Percentiles rank a stretch among this genome's conserved stretches.
Evolutionary conservation across 2,329 filamentous ascomycete species (phyloP).

Genomic region (Clonostachys solani): DNA sequence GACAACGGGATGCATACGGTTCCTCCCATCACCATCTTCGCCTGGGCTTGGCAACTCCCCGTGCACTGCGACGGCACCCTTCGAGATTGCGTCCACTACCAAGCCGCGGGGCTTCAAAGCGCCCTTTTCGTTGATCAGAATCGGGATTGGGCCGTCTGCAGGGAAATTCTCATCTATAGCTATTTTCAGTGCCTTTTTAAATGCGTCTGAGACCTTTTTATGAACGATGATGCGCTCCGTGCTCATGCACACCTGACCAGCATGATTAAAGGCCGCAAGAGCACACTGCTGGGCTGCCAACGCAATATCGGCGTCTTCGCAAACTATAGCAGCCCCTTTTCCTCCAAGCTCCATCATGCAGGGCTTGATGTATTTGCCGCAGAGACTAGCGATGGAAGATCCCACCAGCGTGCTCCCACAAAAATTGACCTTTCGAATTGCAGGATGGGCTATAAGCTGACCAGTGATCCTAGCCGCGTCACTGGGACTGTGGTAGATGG

Average conservation of each 20-base stretch:
- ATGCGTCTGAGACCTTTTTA: conserved; percentile 36
- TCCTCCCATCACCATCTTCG: conserved; percentile 19
- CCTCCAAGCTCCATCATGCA: conserved; percentile 78
- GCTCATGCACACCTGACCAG: conserved; percentile 82
- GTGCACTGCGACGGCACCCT: conserved; percentile 54
- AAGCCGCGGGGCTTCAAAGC: conserved; percentile 63
- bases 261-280: conserved; percentile 67
- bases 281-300: conserved; percentile 65
- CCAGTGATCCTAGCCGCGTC: conserved; percentile 65
- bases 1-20: conserved; percentile 59
- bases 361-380: conserved; percentile 74
- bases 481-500: conserved; percentile 61
- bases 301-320: conserved; percentile 74
- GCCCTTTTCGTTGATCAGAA: conserved; percentile 66
- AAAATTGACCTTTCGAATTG: conserved; percentile 79
- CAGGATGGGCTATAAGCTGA: conserved; percentile 61
- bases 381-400: conserved; percentile 63
- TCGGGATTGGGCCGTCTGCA: conserved; percentile 58
- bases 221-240: conserved; percentile 70
- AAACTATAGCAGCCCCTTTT: conserved; percentile 74
- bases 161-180: conserved; percentile 36
- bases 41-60: conserved; percentile 12
- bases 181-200: conserved; percentile 35
- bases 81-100: conserved; percentile 61
- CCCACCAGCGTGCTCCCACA: conserved; percentile 76